Base-by-base conservation (phyloP, 305 asterid species). In the Ilex paraguariensis region DNA sequence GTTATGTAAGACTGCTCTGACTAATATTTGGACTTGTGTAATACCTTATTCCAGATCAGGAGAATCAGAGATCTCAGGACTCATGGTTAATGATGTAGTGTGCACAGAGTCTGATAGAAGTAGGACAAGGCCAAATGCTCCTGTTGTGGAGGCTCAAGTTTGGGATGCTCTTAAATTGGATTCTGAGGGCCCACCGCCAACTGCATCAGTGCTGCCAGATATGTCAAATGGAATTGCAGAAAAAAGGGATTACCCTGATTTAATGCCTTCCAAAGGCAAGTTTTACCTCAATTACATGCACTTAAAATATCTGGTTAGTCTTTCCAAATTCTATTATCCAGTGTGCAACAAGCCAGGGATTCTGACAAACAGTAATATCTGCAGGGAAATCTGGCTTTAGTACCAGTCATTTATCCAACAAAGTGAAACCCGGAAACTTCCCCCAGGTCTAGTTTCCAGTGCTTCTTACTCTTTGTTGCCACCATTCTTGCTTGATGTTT, bases 211-310 rank as follows among this genome's bases (percentile, higher is more conserved):
- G 50, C 66, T 66, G 67, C 74, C 48, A 58, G 63, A 63, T 48
- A 56, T 49, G 66, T 69, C 82, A 61, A 61, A 66, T 36, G 54
- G 62, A 70, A 70, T 55, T 65, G 62, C 44, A 17, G 70, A 84
- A 68, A 66, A 62, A n/a, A 78, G 63, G 70, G 62, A 61, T 66
- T 62, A 56, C 53, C 54, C 74, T 53, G 66, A 57, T 65, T 66
- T 58, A 10, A 42, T 50, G 77, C 56, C 71, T 42, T 60, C 31
- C 64, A 67, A 66, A 79, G 85, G 87, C 69, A 67, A 74, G 84
- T 60, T 64, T 60, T 30, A 57, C 60, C 50, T n/a, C 60, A 54
- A 57, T 59, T 52, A 31, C 64, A 54, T 45, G 45, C 48, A 57
- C 52, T 46, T 46, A 13, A 0, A 60, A 48, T 31, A 36, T 31